Conservation (phyloP, 176 grass and related monocot species). For the Rhynchospora breviuscula region DNA sequence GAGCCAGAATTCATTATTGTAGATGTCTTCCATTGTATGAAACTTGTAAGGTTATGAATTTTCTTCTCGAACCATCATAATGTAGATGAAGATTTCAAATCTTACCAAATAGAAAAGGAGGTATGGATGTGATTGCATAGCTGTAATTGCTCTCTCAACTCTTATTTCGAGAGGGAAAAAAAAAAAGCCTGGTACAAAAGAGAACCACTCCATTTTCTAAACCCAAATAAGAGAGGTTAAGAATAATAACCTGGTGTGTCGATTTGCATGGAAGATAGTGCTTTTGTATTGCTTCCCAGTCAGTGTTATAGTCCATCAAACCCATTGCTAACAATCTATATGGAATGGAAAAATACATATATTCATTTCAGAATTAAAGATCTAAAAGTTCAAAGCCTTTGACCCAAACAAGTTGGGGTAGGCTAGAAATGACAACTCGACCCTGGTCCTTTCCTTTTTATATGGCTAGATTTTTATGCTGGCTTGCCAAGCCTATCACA, state of each 20-base stretch:
- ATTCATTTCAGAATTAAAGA: not conserved
- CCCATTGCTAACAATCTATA: slow-evolving; percentile 90
- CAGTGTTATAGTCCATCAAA: slow-evolving; percentile 76
- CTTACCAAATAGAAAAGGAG: not conserved
- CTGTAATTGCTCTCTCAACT: not conserved
- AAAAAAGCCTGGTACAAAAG: not conserved
- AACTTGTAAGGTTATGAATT: not conserved
- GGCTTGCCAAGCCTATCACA: too few species aligned
- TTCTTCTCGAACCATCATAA: not conserved
- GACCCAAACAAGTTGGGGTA: too few species aligned
- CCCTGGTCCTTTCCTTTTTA: too few species aligned
- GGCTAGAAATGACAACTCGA: too few species aligned
- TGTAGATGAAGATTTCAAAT: not conserved
- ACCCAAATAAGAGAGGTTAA: slow-evolving; percentile 11
- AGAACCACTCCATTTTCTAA: slow-evolving; percentile 4
- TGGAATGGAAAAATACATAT: slow-evolving; percentile 10
- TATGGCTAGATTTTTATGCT: too few species aligned
- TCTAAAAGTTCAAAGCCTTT: slow-evolving; percentile 8
- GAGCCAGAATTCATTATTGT: not conserved
- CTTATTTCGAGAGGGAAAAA: not conserved
- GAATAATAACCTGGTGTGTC: slow-evolving; percentile 61
- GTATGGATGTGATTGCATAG: not conserved
- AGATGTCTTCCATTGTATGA: not conserved
- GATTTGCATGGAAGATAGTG: slow-evolving; percentile 92
- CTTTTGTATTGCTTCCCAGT: slow-evolving; percentile 78